These are phyloP conservation scores for Hemileia vastatrix DNA, from an alignment of 1,284 basidiomycete genomes.

Conservation along the genomic window DNA sequence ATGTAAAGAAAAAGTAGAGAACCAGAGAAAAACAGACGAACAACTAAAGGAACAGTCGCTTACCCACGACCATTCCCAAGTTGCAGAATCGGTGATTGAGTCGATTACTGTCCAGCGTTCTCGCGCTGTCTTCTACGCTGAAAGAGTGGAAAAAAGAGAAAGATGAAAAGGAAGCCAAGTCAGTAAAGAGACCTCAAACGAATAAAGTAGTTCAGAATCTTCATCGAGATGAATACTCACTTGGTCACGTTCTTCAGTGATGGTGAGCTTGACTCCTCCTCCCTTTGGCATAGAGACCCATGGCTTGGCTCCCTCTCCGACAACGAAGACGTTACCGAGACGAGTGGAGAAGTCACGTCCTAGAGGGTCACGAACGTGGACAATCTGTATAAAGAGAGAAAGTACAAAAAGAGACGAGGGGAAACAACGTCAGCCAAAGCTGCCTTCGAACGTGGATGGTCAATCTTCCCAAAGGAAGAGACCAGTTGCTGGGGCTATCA, in stretches of 20 bases:
- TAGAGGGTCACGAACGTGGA: slow-evolving; percentile 84
- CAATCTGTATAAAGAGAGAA: no score
- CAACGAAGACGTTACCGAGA: slow-evolving; percentile 95
- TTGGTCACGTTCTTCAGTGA: slow-evolving; percentile 48
- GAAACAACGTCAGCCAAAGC: no score
- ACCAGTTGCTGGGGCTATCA: slow-evolving; percentile 13
- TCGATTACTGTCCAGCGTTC: slow-evolving; percentile 12
- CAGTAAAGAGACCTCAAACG: background rate
- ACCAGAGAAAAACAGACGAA: no score
- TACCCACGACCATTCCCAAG: no score
- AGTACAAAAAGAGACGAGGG: background rate
- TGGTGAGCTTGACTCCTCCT: slow-evolving; percentile 80
- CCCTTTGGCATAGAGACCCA: slow-evolving; percentile 97
- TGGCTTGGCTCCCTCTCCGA: slow-evolving; percentile 87
- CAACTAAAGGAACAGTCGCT: no score
- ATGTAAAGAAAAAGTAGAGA: no score
- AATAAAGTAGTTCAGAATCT: background rate
- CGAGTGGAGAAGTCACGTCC: no score
- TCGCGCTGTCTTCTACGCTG: slow-evolving; percentile 20
- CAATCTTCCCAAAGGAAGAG: background rate
- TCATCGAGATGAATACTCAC: no score
- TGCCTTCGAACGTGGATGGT: slow-evolving; percentile 11
- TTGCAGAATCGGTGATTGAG: no score
- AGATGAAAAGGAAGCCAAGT: background rate
- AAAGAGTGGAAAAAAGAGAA: background rate